Conservation (phyloP, 176 grass and related monocot species). For the Themeda triandra region DNA sequence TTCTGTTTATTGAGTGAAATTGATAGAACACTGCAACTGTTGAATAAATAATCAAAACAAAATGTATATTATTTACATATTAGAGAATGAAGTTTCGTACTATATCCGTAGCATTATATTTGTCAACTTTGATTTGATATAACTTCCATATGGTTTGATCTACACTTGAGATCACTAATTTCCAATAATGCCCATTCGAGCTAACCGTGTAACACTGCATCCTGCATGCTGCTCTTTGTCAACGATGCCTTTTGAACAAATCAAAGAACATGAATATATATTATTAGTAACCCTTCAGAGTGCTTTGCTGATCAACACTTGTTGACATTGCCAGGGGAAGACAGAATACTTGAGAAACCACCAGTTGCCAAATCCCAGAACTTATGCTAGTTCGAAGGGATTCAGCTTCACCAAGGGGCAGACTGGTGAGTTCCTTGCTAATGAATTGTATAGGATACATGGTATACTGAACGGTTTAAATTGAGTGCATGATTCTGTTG, state of each 20-base stretch:
- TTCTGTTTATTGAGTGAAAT: background rate
- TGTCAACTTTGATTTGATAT: background rate
- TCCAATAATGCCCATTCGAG: background rate
- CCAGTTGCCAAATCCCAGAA: conserved; percentile 75
- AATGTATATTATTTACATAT: background rate
- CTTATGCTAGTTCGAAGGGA: conserved; percentile 75
- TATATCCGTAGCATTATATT: background rate
- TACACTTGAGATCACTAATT: background rate
- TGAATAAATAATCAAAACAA: background rate
- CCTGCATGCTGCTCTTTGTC: background rate
- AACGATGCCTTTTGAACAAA: background rate
- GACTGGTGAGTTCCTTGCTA: conserved; percentile 47
- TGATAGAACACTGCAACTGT: background rate
- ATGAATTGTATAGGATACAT: background rate
- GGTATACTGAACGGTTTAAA: background rate
- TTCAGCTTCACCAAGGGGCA: conserved; percentile 79
- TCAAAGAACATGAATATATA: background rate
- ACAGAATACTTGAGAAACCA: conserved; percentile 89
- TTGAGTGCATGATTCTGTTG: background rate
- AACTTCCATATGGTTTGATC: background rate
- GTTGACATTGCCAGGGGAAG: conserved; percentile 46
- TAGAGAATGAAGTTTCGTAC: background rate
- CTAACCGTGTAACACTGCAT: background rate
- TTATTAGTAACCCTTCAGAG: background rate
- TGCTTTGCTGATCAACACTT: conserved; percentile 2